Conservation (phyloP, 805 yeast genomes). For the Yarrowia sp. region DNA sequence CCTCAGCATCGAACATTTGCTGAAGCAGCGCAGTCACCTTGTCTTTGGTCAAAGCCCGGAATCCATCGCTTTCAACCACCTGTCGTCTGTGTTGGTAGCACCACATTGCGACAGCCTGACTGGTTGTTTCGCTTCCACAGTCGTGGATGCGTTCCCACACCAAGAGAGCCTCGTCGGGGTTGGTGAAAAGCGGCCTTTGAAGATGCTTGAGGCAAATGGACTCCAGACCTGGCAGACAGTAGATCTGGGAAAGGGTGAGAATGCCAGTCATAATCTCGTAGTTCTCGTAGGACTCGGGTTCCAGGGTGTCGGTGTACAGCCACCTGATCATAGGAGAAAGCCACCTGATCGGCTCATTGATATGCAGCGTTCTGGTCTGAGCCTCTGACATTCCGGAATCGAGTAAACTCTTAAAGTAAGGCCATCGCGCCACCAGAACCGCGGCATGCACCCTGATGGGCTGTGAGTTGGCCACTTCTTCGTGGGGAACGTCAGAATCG, state of each 20-base stretch:
- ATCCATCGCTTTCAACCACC: background rate
- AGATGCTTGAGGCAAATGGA: background rate
- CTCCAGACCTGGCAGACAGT: background rate
- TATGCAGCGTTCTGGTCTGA: background rate
- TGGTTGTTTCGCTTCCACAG: background rate
- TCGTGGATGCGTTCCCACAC: conserved; percentile 8
- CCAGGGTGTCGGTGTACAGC: background rate
- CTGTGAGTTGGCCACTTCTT: background rate
- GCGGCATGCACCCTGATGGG: background rate
- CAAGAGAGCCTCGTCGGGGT: background rate
- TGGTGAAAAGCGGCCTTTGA: background rate
- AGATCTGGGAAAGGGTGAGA: background rate
- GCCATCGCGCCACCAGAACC: background rate
- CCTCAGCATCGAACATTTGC: conserved; percentile 15
- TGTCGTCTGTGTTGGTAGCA: background rate
- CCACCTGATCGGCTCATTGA: conserved; percentile 10
- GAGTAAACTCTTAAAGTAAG: background rate
- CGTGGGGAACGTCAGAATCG: background rate
- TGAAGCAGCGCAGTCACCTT: background rate
- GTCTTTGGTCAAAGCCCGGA: background rate
- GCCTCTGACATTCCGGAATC: conserved; percentile 18
- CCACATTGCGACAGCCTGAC: background rate
- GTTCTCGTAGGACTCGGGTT: background rate
- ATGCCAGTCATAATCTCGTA: background rate
- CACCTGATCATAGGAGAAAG: background rate